phyloP scores from a whole-genome alignment of 495 filamentous ascomycete species.

The Annulohypoxylon maeteangense region DNA sequence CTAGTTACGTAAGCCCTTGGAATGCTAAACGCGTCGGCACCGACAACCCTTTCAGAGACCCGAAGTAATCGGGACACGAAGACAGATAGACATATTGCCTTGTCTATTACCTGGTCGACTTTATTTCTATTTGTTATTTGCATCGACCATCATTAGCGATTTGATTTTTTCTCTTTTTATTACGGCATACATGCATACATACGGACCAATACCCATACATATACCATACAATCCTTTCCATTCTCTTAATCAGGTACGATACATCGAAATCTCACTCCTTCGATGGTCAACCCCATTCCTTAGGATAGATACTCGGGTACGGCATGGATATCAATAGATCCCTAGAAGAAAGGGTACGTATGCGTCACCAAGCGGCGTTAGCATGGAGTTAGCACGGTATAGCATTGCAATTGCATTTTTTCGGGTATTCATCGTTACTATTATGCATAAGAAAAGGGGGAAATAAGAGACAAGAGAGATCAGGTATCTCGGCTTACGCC shows the following conservation, averaged over 20 bases:
- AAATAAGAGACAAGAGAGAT: conserved; percentile 37
- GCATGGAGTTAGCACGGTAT: conserved; percentile 16
- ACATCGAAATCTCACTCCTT: not conserved
- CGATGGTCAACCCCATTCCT: not conserved
- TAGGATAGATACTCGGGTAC: not conserved
- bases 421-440: not conserved
- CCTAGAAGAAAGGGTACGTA: not conserved
- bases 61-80: not conserved
- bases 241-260: conserved; percentile 12
- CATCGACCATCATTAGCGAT: conserved; percentile 11
- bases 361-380: not conserved
- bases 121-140: no score
- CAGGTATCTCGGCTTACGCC: conserved; percentile 44
- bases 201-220: conserved; percentile 10
- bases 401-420: conserved; percentile 14
- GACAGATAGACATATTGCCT: not conserved
- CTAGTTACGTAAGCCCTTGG: conserved; percentile 4
- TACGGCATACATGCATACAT: conserved; percentile 19
- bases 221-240: not conserved
- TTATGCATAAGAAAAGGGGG: not conserved
- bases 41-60: conserved; percentile 30
- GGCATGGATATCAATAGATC: not conserved
- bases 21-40: not conserved
- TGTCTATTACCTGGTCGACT: not conserved
- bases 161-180: conserved; percentile 1